A percentile compares a stretch with the other conserved stretches of the same genome.
Conservation (phyloP, 2,329 filamentous ascomycete species). For the Anisogramma anomala region DNA sequence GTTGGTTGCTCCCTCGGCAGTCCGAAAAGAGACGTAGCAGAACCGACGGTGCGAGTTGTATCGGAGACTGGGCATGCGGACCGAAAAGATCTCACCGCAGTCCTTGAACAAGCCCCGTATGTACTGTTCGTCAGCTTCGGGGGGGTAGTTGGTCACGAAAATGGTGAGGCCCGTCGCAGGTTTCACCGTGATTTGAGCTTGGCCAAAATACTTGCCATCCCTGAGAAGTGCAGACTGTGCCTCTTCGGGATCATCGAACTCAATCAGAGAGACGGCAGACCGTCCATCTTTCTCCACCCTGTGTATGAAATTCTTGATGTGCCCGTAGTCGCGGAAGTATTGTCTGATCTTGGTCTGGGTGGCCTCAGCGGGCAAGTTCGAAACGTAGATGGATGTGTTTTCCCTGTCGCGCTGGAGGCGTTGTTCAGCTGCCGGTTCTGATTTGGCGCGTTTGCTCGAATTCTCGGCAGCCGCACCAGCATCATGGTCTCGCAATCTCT, state of each 20-base stretch:
- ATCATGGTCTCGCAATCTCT: constrained; percentile 64
- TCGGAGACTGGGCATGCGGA: constrained; percentile 86
- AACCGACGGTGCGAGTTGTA: constrained; percentile 82
- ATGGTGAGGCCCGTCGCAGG: constrained; percentile 70
- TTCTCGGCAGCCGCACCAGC: constrained; percentile 37
- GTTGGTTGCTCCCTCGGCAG: constrained; percentile 52
- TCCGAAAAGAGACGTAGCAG: constrained; percentile 86
- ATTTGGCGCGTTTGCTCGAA: constrained; percentile 56
- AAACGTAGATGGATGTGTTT: constrained; percentile 73
- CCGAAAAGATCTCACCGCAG: constrained; percentile 71
- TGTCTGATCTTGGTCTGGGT: constrained; percentile 66
- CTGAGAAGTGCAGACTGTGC: constrained; percentile 70
- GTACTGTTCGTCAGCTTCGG: constrained; percentile 58
- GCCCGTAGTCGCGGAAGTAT: constrained; percentile 86
- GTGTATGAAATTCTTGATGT: constrained; percentile 65
- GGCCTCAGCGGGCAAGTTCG: constrained; percentile 58
- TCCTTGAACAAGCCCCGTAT: constrained; percentile 57
- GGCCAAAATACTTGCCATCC: constrained; percentile 68
- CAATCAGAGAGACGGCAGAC: constrained; percentile 62
- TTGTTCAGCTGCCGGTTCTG: constrained; percentile 24
- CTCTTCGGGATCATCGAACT: constrained; percentile 73
- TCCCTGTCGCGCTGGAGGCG: constrained; percentile 71
- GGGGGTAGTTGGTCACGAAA: constrained; percentile 84
- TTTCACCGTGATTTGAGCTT: constrained; percentile 60
- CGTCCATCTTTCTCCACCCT: constrained; percentile 48